These are phyloP conservation scores for Beauveria pseudobassiana DNA, from an alignment of 2,329 filamentous ascomycete genomes.

Conservation along the genomic window DNA sequence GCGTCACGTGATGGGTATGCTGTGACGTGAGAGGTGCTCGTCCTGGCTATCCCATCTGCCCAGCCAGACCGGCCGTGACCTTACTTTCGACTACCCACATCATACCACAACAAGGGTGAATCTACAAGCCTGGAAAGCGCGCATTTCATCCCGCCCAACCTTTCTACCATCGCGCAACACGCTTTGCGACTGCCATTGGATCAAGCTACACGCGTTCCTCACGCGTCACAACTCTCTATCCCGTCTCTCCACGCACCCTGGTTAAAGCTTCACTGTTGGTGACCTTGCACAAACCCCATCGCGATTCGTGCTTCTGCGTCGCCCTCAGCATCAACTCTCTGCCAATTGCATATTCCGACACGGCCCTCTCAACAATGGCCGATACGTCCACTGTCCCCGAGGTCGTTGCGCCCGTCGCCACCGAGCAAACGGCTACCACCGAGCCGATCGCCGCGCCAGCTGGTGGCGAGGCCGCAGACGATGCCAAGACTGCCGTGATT, in stretches of 20 bases:
- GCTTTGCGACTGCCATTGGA: constrained; percentile 12
- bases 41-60: constrained; percentile 4
- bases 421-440: constrained; percentile 17
- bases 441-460: constrained; percentile 21
- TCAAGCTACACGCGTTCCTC: constrained; percentile 7
- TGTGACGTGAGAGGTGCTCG: constrained; percentile 13
- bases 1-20: constrained; percentile 12
- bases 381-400: constrained; percentile 32
- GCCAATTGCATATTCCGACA: constrained; percentile 4
- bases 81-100: constrained; percentile 11
- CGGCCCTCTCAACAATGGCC: constrained; percentile 26
- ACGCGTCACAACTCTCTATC: constrained; percentile 11
- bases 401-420: constrained; percentile 24
- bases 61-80: constrained; percentile 9
- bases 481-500: constrained; percentile 19
- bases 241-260: constrained; percentile 7
- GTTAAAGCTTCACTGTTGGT: constrained; percentile 10
- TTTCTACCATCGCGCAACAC: constrained; percentile 8
- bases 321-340: not conserved
- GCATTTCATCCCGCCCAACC: constrained; percentile 11
- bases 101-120: constrained; percentile 9
- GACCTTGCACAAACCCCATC: constrained; percentile 1
- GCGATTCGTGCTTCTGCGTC: not conserved
- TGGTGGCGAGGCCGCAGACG: constrained; percentile 15
- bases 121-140: constrained; percentile 2